Conservation (phyloP, 306 rosid species). For the Ceratonia siliqua region DNA sequence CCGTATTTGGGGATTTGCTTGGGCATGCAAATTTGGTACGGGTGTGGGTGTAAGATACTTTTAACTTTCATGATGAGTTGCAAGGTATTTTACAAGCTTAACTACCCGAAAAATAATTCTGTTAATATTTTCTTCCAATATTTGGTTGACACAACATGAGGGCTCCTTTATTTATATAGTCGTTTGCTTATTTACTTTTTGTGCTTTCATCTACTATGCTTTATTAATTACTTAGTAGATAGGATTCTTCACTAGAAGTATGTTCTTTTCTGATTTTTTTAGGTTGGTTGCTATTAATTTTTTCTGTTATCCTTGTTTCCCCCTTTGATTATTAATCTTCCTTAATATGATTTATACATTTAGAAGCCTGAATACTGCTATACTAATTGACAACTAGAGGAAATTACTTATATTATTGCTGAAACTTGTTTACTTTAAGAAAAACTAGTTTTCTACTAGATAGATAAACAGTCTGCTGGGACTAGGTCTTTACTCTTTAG, state of each 20-base stretch:
- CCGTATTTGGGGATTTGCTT: conserved; percentile 94
- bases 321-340: not conserved
- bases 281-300: not conserved
- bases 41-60: not conserved
- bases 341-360: not conserved
- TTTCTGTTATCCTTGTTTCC: not conserved
- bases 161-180: not conserved
- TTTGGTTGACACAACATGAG: not conserved
- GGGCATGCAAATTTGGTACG: conserved; percentile 73
- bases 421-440: not conserved
- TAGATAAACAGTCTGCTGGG: not conserved
- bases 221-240: not conserved
- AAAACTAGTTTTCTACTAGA: not conserved
- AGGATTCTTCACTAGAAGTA: not conserved
- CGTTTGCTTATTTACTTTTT: not conserved
- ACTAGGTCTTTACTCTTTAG: not conserved
- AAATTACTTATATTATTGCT: not conserved
- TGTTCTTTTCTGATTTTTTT: not conserved
- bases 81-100: not conserved
- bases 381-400: not conserved
- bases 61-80: not conserved
- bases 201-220: not conserved
- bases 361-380: not conserved
- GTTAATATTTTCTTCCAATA: not conserved
- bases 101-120: not conserved